A percentile compares a stretch with the other conserved stretches of the same genome.
These are phyloP conservation scores for Artemisia argyi DNA, from an alignment of 129 eudicot genomes.

Conservation along the genomic window DNA sequence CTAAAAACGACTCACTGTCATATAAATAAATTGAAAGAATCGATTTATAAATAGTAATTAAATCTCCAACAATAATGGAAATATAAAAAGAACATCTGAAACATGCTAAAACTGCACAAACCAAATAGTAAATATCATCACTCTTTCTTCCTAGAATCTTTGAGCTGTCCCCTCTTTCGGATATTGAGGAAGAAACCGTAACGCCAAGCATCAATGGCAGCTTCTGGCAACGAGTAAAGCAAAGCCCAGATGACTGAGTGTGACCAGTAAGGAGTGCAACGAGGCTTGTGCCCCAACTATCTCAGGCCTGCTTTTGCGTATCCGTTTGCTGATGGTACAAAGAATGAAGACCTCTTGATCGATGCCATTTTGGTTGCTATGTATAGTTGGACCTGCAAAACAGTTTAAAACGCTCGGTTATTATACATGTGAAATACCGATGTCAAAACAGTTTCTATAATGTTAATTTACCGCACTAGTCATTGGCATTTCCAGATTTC, in stretches of 20 bases:
- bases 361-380: constrained; percentile 99
- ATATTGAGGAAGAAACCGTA: constrained; percentile 58
- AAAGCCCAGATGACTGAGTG: constrained; percentile 76
- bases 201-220: constrained; percentile 66
- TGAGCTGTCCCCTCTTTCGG: constrained; percentile 81
- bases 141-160: constrained; percentile 84
- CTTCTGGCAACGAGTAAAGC: constrained; percentile 56
- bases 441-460: background rate
- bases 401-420: background rate
- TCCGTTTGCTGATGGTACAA: constrained; percentile 80
- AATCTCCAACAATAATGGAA: too few relatives aligned
- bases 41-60: too few relatives aligned
- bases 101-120: constrained; percentile 3
- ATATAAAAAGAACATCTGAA: too few relatives aligned
- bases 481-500: background rate
- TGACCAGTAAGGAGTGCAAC: constrained; percentile 98
- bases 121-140: constrained; percentile 22
- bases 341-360: constrained; percentile 78
- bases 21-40: too few relatives aligned
- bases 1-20: too few relatives aligned
- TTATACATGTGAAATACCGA: background rate
- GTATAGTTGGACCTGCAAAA: constrained; percentile 69
- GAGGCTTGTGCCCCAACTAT: constrained; percentile 87
- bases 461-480: background rate
- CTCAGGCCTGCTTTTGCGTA: constrained; percentile 86